These are phyloP conservation scores for Xylaria cubensis DNA, from an alignment of 495 filamentous ascomycete genomes.

Conservation along the genomic window DNA sequence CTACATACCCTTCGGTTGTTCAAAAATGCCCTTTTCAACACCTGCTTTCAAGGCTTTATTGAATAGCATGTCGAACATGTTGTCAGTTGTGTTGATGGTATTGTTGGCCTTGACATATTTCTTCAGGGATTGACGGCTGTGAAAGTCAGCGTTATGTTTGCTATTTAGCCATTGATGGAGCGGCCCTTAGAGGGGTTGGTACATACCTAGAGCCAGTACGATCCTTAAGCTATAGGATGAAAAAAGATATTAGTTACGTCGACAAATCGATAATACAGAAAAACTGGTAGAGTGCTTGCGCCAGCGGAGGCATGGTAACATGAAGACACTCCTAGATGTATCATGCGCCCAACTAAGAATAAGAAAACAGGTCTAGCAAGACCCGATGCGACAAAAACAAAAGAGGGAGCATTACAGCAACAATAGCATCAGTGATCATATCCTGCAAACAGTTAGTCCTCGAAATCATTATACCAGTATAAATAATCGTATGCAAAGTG, in stretches of 20 bases:
- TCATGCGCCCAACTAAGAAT: constrained; percentile 37
- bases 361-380: constrained; percentile 22
- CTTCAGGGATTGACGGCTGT: constrained; percentile 93
- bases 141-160: constrained; percentile 42
- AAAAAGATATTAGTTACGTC: constrained; percentile 54
- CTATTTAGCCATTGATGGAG: neutral
- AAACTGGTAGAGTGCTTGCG: constrained; percentile 6
- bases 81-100: constrained; percentile 73
- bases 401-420: constrained; percentile 62
- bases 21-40: constrained; percentile 88
- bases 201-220: constrained; percentile 70
- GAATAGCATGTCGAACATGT: constrained; percentile 87
- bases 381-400: constrained; percentile 48
- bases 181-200: constrained; percentile 6
- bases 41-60: constrained; percentile 90
- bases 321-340: constrained; percentile 29
- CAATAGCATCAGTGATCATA: constrained; percentile 73
- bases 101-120: constrained; percentile 98
- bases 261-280: constrained; percentile 28
- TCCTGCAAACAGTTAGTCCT: constrained; percentile 58
- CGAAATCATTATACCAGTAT: constrained; percentile 30
- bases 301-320: constrained; percentile 27
- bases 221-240: constrained; percentile 64
- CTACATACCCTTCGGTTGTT: constrained; percentile 89
- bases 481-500: constrained; percentile 27